Percentiles rank a stretch among this genome's conserved stretches.
Evolutionary conservation across 768 basidiomycete genomes (phyloP).

Genomic region (Russula foetens): DNA sequence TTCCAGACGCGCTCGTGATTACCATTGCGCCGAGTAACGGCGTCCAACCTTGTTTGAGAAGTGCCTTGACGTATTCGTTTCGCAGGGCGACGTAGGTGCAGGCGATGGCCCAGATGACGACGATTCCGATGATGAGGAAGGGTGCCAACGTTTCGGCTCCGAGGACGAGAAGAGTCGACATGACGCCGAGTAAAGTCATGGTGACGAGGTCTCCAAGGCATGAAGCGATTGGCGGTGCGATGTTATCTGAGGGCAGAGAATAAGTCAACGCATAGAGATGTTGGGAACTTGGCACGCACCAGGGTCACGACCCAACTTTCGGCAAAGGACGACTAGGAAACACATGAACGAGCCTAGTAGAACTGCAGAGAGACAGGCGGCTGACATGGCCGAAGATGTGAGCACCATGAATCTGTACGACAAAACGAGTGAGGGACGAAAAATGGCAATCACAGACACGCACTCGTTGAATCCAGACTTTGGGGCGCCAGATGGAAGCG

Average conservation of each 20-base stretch:
- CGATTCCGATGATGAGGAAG: conserved; percentile 39
- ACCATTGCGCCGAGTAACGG: conserved; percentile 88
- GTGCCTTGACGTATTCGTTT: conserved; percentile 60
- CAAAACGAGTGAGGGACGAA: not conserved
- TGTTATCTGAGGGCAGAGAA: conserved; percentile 59
- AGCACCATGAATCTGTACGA: conserved; percentile 62
- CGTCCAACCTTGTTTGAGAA: conserved; percentile 81
- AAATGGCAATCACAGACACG: not conserved
- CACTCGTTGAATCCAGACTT: conserved; percentile 19
- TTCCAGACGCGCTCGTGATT: conserved; percentile 81
- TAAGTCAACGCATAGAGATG: not conserved
- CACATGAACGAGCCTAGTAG: conserved; percentile 93
- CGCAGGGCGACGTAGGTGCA: conserved; percentile 51
- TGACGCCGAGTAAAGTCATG: conserved; percentile 67
- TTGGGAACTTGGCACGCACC: conserved; percentile 36
- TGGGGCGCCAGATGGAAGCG: not conserved
- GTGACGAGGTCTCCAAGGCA: conserved; percentile 92
- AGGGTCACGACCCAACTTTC: conserved; percentile 72
- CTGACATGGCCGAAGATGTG: conserved; percentile 68
- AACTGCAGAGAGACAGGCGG: conserved; percentile 68
- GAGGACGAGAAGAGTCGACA: conserved; percentile 64
- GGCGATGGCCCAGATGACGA: conserved; percentile 37
- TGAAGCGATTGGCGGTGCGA: conserved; percentile 88
- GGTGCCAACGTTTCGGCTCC: conserved; percentile 61
- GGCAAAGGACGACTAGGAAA: conserved; percentile 67